Conservation (phyloP, 805 yeast species). For the Brettanomyces sp. region DNA sequence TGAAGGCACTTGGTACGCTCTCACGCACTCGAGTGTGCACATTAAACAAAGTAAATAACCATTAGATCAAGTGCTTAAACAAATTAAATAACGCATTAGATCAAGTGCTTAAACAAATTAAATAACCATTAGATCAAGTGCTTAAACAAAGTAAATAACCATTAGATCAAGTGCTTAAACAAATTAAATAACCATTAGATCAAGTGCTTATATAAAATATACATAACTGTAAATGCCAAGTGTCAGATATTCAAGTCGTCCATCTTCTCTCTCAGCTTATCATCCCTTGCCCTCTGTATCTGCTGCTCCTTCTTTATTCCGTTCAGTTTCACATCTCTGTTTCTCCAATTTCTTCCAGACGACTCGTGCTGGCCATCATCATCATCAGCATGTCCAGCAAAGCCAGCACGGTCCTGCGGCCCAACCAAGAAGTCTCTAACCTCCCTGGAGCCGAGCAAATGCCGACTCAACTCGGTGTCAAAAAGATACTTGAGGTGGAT, state of each 20-base stretch:
- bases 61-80: too few relatives aligned
- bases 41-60: too few relatives aligned
- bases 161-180: too few relatives aligned
- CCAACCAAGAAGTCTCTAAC: slow-evolving; percentile 14
- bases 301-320: slow-evolving; percentile 17
- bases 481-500: slow-evolving; percentile 42
- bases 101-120: too few relatives aligned
- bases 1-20: too few relatives aligned
- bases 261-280: slow-evolving; percentile 13
- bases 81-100: too few relatives aligned
- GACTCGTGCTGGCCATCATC: slow-evolving; percentile 3
- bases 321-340: slow-evolving; percentile 9
- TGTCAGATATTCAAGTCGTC: background rate
- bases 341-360: slow-evolving; percentile 8
- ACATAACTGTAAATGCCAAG: background rate
- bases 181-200: too few relatives aligned
- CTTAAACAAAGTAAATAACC: too few relatives aligned
- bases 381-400: slow-evolving; percentile 6
- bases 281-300: slow-evolving; percentile 19
- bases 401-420: slow-evolving; percentile 8
- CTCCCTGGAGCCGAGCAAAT: slow-evolving; percentile 27
- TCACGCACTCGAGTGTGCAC: too few relatives aligned
- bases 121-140: too few relatives aligned
- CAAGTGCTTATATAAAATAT: too few relatives aligned
- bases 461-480: slow-evolving; percentile 42